phyloP scores from a whole-genome alignment of 2,329 filamentous ascomycete species.

The Pyricularia sp. region DNA sequence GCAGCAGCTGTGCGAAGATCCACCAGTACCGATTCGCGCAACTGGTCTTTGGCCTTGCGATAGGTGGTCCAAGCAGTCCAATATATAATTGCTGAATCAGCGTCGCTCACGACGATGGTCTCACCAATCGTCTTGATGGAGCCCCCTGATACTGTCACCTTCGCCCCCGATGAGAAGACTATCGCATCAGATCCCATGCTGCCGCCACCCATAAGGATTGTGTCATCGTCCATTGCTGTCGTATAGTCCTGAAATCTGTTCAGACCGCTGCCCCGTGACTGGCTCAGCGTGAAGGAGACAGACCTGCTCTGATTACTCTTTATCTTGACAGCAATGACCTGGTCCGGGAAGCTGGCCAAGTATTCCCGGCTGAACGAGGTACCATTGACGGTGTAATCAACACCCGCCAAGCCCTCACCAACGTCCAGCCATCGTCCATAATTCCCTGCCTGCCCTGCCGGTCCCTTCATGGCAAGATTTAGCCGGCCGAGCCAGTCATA shows the following conservation, averaged over 20 bases:
- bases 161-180: conserved; percentile 1
- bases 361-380: conserved; percentile 17
- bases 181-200: neutral
- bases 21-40: neutral
- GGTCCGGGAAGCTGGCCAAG: conserved; percentile 21
- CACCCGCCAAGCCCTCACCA: conserved; percentile 14
- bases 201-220: neutral
- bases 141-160: neutral
- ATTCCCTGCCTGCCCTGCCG: neutral
- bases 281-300: conserved; percentile 1
- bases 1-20: neutral
- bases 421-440: conserved; percentile 24
- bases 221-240: neutral
- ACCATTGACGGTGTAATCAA: conserved; percentile 19
- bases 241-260: conserved; percentile 2
- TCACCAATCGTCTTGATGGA: neutral
- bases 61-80: conserved; percentile 1
- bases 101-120: conserved; percentile 1
- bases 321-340: conserved; percentile 19
- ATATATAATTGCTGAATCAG: conserved; percentile 4
- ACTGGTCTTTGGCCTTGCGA: neutral
- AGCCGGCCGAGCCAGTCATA: conserved; percentile 15
- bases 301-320: neutral
- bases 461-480: neutral
- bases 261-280: neutral